These are phyloP conservation scores for Cairneyella variabilis DNA, from an alignment of 495 filamentous ascomycete species.

Conservation along the genomic window DNA sequence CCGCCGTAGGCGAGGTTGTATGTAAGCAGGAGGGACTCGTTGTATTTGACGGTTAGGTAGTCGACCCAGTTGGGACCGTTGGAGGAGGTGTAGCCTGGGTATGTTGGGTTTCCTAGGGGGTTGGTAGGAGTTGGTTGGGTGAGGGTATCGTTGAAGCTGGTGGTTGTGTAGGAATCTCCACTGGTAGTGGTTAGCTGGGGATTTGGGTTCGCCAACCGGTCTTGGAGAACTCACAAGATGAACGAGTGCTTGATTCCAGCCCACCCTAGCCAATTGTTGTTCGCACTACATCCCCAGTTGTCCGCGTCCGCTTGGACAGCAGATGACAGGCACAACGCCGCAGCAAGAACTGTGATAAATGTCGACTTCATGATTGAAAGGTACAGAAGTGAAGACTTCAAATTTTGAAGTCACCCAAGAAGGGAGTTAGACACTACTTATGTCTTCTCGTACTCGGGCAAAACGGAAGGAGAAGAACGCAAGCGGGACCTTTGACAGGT, in stretches of 20 bases:
- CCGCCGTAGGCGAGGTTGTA: slow-evolving; percentile 70
- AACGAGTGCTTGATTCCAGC: slow-evolving; percentile 46
- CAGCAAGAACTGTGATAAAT: not conserved
- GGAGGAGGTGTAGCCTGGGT: slow-evolving; percentile 55
- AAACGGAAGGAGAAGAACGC: no score
- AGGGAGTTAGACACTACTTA: not conserved
- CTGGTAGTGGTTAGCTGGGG: slow-evolving; percentile 1
- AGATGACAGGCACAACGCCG: slow-evolving; percentile 1
- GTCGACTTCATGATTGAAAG: slow-evolving; percentile 9
- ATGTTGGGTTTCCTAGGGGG: slow-evolving; percentile 72
- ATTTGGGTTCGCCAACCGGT: not conserved
- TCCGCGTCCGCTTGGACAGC: slow-evolving; percentile 23
- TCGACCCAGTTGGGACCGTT: slow-evolving; percentile 68
- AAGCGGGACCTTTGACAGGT: no score
- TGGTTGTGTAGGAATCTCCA: slow-evolving; percentile 57
- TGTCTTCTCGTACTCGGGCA: no score
- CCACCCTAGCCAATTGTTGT: slow-evolving; percentile 41
- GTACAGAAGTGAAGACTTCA: not conserved
- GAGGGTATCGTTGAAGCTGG: slow-evolving; percentile 59
- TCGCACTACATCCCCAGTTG: slow-evolving; percentile 20
- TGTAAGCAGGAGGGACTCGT: slow-evolving; percentile 42
- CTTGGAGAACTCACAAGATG: slow-evolving; percentile 38
- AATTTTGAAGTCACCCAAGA: not conserved
- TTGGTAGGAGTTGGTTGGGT: slow-evolving; percentile 59
- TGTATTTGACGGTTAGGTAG: slow-evolving; percentile 55